phyloP scores from a whole-genome alignment of 129 eudicot genomes.

The Logfia minima region DNA sequence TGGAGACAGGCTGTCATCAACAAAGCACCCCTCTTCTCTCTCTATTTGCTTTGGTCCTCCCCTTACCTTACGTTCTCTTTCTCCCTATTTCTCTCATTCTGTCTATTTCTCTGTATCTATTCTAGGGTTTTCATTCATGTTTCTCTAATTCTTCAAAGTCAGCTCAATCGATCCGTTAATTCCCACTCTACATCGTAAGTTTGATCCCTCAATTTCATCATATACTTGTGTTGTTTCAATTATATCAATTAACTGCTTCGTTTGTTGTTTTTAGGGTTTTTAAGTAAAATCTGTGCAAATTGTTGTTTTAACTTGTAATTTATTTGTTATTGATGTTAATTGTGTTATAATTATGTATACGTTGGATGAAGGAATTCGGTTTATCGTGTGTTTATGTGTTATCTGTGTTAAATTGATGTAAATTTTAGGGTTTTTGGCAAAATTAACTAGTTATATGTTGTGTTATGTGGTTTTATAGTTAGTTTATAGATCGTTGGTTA shows the following conservation, averaged over 20 bases:
- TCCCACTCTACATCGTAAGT: conserved; percentile 25
- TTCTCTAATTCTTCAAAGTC: conserved; percentile 1
- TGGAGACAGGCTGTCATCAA: conserved; percentile 98
- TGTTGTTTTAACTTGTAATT: not conserved
- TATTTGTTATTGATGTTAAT: not conserved
- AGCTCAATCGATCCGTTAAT: conserved; percentile 31
- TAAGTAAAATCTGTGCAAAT: not conserved
- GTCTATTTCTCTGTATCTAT: conserved; percentile 21
- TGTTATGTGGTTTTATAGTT: not conserved
- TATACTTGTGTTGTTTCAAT: not conserved
- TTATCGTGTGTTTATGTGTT: not conserved
- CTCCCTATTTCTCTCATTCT: conserved; percentile 32
- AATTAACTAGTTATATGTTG: not conserved
- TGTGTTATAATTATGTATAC: not conserved
- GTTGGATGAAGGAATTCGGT: not conserved
- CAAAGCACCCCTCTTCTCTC: conserved; percentile 41
- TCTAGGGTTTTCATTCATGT: conserved; percentile 31
- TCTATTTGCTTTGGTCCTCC: conserved; percentile 30
- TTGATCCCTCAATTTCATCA: conserved; percentile 16
- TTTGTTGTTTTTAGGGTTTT: conserved; percentile 10
- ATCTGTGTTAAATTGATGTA: not conserved
- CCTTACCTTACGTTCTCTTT: conserved; percentile 36
- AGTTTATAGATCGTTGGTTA: not conserved
- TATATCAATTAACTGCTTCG: conserved; percentile 3
- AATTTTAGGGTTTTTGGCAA: not conserved